Evolutionary conservation across 129 eudicot genomes (phyloP), one percentile per base, ranked within the genome.

Genomic region (Flaveria ramosissima): DNA sequence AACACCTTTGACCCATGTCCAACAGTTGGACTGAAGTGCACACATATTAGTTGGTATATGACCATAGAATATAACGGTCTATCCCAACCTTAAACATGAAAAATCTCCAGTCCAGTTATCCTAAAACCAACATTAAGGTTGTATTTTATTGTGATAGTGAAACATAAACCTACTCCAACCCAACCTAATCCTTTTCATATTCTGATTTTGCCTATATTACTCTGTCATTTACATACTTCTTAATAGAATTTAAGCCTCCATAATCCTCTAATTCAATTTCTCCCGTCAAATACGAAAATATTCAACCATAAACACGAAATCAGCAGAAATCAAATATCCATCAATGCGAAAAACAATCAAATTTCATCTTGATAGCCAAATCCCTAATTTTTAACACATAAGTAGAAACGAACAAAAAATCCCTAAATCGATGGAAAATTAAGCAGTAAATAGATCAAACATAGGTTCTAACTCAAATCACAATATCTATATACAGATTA

Each of bases 291-390:
- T 20, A 76, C 24, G 45, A 77, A 77, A 20, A 39, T 32, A 27
- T 51, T 36, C 55, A 50, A 57, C 56, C 74, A 66, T 59, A 32
- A 51, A 65, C 53, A 20, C 19, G 12, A 67, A 51, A 76, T 50
- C 67, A 76, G 67, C 45, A 51, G 19, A 32, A 30, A 66, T 51
- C 55, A 66, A 26, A 39, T 17, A 52, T 51, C 27, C 11, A 20
- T 66, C 57, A 66, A 66, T 15, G 26, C n/a, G 36, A 21, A 4
- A 50, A 66, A 76, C 68, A 27, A 68, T 53, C 41, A 52, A 53
- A 24, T 7, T 39, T 20, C 57, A 55, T 67, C 12, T 69, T 47
- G 20, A 67, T 4, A 39, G 36, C 30, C 73, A 52, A 66, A 76
- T 66, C 26, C 39, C 42, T 66, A 20, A 42, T 14, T 24, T 41